A percentile compares a stretch with the other conserved stretches of the same genome.
phyloP scores from a whole-genome alignment of 768 basidiomycete genomes.

The Gautieria morchelliformis region DNA sequence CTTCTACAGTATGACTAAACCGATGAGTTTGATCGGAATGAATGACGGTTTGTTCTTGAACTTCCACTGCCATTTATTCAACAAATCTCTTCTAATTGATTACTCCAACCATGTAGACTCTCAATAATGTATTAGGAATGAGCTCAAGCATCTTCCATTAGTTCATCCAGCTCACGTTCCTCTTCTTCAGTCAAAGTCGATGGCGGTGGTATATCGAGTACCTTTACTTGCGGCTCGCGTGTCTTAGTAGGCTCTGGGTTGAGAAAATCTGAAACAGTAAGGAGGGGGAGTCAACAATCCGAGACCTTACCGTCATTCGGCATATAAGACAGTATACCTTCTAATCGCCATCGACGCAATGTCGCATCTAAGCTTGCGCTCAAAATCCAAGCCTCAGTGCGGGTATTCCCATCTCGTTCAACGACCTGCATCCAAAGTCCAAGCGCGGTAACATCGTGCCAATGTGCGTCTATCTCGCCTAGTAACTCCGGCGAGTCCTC shows the following conservation, averaged over 20 bases:
- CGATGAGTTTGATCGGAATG: too few relatives aligned
- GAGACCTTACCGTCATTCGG: neutral
- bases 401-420: slow-evolving; percentile 34
- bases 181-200: slow-evolving; percentile 73
- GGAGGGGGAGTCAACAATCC: neutral
- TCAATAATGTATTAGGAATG: neutral
- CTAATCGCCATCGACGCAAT: slow-evolving; percentile 72
- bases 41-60: too few relatives aligned
- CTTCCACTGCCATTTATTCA: too few relatives aligned
- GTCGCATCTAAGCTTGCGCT: slow-evolving; percentile 83
- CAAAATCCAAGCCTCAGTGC: slow-evolving; percentile 70
- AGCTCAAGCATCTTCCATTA: slow-evolving; percentile 35
- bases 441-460: slow-evolving; percentile 78
- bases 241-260: neutral
- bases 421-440: slow-evolving; percentile 57
- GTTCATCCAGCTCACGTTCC: slow-evolving; percentile 77
- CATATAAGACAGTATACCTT: slow-evolving; percentile 30
- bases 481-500: slow-evolving; percentile 59
- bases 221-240: neutral
- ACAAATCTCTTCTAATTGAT: too few relatives aligned
- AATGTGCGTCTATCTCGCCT: slow-evolving; percentile 76
- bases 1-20: too few relatives aligned
- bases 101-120: too few relatives aligned
- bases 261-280: neutral
- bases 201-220: slow-evolving; percentile 2